Evolutionary conservation across 805 yeast genomes (phyloP), one percentile per base, ranked within the genome.

Genomic region (Candida jianshihensis): DNA sequence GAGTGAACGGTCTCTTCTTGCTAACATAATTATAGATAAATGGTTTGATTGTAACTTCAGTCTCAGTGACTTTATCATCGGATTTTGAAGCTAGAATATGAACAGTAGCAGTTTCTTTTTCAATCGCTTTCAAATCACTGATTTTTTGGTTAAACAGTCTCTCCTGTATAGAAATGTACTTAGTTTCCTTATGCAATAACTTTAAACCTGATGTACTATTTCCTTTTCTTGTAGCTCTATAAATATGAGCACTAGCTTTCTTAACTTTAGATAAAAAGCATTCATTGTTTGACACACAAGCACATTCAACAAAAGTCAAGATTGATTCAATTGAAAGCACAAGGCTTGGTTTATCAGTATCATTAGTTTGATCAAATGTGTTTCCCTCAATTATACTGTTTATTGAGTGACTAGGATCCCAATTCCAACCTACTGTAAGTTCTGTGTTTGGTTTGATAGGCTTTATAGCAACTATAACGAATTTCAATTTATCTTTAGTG

Each of bases 331-430:
- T 64, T 6, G 83, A 74, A 19, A 76, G 68, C 2, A 82, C 72
- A 31, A 83, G 51, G 14, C 68, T 61, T 4, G 74, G 68, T 46
- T 75, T 77, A 37, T 75, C 77, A 2, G 64, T 60, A 30, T 75
- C 75, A 6, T 64, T 47, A 19, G 81, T 59, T 18, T 69, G 70
- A 33, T 80, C 87, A 53, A 79, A 74, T 25, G 60, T 51, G 49
- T 59, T 44, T 20, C 61, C 56, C n/a, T 70, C 63, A 19, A 62
- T 57, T 19, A 71, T 64, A 44, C 69, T 68, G 36, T 64, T 61
- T 26, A 87, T 82, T 2, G 97, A 95, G 54, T 88, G 96, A 14
- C 63, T 44, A 4, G 59, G 53, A 52, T 88, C 95, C 95, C 96
- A 90, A 41, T 81, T 85, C 97, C 97, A 90, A 2, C 78, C 74